A percentile compares a stretch with the other conserved stretches of the same genome.
These are phyloP conservation scores for Bacidia rubella DNA, from an alignment of 495 filamentous ascomycete genomes.

Conservation along the genomic window DNA sequence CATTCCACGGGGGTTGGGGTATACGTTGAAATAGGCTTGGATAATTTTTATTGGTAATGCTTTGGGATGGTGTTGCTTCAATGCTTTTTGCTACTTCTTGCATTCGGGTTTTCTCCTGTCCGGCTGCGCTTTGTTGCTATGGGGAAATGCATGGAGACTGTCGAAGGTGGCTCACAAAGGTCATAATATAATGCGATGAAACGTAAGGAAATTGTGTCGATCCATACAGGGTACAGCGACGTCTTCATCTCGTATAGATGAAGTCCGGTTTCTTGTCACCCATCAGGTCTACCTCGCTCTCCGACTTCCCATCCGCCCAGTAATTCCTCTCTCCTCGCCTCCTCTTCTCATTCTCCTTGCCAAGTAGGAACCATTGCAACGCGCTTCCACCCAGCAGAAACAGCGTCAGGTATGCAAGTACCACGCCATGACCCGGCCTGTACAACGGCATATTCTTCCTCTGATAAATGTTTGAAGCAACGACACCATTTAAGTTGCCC, in stretches of 20 bases:
- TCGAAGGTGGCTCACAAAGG: too few relatives aligned
- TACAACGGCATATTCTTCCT: slow-evolving; percentile 39
- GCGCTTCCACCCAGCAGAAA: slow-evolving; percentile 49
- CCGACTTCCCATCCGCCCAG: slow-evolving; percentile 45
- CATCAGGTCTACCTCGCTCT: slow-evolving; percentile 43
- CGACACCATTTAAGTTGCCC: slow-evolving; percentile 85
- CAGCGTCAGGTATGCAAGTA: slow-evolving; percentile 46
- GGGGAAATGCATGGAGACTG: too few relatives aligned
- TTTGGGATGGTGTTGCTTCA: too few relatives aligned
- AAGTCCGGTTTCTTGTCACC: slow-evolving; percentile 73
- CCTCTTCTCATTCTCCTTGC: slow-evolving; percentile 49
- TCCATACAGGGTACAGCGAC: neutral
- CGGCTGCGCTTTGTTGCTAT: too few relatives aligned
- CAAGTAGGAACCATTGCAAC: slow-evolving; percentile 50
- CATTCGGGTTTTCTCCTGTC: too few relatives aligned
- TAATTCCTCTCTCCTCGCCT: slow-evolving; percentile 52
- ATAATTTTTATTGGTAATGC: neutral
- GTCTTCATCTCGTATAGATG: slow-evolving; percentile 50
- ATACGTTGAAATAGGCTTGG: neutral
- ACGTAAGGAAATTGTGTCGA: too few relatives aligned
- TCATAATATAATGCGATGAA: too few relatives aligned
- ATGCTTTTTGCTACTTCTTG: too few relatives aligned
- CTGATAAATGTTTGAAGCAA: slow-evolving; percentile 62
- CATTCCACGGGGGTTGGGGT: neutral
- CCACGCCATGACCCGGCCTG: slow-evolving; percentile 42